Percentiles rank a stretch among this genome's conserved stretches.
Conservation (phyloP, 2,329 filamentous ascomycete species). For the Colletotrichum sansevieriae region DNA sequence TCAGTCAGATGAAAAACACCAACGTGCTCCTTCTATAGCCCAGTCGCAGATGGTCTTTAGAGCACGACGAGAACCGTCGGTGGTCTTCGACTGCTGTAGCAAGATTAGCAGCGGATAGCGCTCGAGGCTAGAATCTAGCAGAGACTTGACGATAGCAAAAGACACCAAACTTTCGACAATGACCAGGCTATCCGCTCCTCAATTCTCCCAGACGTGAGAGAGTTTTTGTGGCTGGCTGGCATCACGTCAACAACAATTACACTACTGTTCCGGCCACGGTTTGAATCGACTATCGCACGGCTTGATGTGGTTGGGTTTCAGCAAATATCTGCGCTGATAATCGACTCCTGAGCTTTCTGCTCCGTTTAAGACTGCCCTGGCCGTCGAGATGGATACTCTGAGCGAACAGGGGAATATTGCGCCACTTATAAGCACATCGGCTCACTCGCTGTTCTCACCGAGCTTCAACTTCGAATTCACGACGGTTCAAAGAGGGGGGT, state of each 20-base stretch:
- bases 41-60: slow-evolving; percentile 61
- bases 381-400: neutral
- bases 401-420: neutral
- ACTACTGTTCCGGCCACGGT: slow-evolving; percentile 12
- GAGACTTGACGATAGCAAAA: slow-evolving; percentile 80
- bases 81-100: slow-evolving; percentile 65
- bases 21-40: slow-evolving; percentile 58
- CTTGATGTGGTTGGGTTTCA: slow-evolving; percentile 19
- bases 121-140: slow-evolving; percentile 76
- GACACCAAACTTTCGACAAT: slow-evolving; percentile 62
- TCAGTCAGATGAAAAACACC: slow-evolving; percentile 39
- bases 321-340: slow-evolving; percentile 1
- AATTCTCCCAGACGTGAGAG: slow-evolving; percentile 51
- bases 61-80: slow-evolving; percentile 53
- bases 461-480: neutral
- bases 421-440: too few species aligned
- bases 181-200: slow-evolving; percentile 58
- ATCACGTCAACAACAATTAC: slow-evolving; percentile 32
- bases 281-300: slow-evolving; percentile 23
- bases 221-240: slow-evolving; percentile 47
- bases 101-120: slow-evolving; percentile 70
- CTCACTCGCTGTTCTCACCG: too few species aligned
- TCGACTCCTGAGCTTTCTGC: neutral
- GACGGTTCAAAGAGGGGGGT: neutral
- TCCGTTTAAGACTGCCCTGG: slow-evolving; percentile 8